A percentile compares a stretch with the other conserved stretches of the same genome.
These are phyloP conservation scores for Pseudocercospora fuligena DNA, from an alignment of 2,329 filamentous ascomycete species.

Conservation along the genomic window DNA sequence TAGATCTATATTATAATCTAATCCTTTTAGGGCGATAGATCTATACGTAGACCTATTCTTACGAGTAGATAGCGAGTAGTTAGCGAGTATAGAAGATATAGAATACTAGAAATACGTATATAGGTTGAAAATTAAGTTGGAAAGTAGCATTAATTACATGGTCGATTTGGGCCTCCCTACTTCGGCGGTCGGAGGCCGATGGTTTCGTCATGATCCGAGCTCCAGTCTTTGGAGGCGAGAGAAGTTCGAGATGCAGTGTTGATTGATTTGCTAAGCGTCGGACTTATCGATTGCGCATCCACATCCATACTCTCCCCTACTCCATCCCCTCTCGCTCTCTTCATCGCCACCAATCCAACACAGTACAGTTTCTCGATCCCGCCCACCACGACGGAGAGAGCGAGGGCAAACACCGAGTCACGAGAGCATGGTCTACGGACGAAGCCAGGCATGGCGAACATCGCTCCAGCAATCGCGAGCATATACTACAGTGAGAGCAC, in stretches of 20 bases:
- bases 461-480: constrained; percentile 48
- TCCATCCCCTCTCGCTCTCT: constrained; percentile 6
- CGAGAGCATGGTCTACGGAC: constrained; percentile 66
- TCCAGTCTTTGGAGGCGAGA: neutral
- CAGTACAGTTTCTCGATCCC: neutral
- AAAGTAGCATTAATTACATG: too few relatives aligned
- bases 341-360: neutral
- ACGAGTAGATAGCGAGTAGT: too few relatives aligned
- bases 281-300: neutral
- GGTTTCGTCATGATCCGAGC: constrained; percentile 1
- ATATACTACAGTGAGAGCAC: constrained; percentile 34
- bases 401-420: constrained; percentile 9
- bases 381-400: neutral
- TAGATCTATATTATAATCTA: too few relatives aligned
- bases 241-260: neutral
- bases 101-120: too few relatives aligned
- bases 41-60: too few relatives aligned
- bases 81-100: too few relatives aligned
- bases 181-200: neutral
- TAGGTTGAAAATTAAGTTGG: too few relatives aligned
- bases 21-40: too few relatives aligned
- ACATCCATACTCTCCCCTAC: neutral
- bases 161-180: too few relatives aligned
- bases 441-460: constrained; percentile 68
- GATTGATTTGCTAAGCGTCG: neutral